Percentiles rank a stretch among this genome's conserved stretches.
Conservation (phyloP, 2,329 filamentous ascomycete species). For the Talaromyces sp. region DNA sequence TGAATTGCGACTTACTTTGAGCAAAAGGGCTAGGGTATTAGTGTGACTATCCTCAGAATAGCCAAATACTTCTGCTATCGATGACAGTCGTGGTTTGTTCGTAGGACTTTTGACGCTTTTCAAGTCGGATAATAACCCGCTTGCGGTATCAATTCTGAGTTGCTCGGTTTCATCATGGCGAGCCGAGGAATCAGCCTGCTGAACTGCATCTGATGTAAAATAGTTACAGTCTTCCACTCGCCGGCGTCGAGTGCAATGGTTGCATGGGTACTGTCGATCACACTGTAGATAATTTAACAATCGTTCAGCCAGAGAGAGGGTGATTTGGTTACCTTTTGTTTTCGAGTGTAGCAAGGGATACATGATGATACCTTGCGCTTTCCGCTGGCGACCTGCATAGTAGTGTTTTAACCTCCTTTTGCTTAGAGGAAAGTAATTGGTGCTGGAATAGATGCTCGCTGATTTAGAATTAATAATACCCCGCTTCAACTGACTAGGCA, state of each 20-base stretch:
- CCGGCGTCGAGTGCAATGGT: neutral
- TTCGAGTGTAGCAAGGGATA: constrained; percentile 7
- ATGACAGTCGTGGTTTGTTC: neutral
- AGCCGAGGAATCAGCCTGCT: neutral
- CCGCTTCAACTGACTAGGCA: neutral
- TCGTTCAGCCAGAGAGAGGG: neutral
- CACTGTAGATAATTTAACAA: neutral
- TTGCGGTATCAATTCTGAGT: neutral
- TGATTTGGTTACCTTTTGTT: constrained; percentile 1
- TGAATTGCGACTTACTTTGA: neutral
- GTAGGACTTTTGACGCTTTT: neutral
- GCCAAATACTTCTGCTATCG: neutral
- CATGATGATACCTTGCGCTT: constrained; percentile 3
- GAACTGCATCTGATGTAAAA: neutral
- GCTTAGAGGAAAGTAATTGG: neutral
- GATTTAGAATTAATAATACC: neutral
- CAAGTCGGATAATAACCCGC: neutral
- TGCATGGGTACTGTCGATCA: constrained; percentile 2
- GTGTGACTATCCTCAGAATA: constrained; percentile 1
- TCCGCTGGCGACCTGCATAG: neutral
- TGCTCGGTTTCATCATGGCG: neutral
- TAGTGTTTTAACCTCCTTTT: neutral
- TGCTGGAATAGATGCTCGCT: neutral
- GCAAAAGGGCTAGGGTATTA: constrained; percentile 4
- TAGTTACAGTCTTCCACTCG: neutral